Evolutionary conservation across 257 asterid species (phyloP).

Genomic region (Solanum arcanum): DNA sequence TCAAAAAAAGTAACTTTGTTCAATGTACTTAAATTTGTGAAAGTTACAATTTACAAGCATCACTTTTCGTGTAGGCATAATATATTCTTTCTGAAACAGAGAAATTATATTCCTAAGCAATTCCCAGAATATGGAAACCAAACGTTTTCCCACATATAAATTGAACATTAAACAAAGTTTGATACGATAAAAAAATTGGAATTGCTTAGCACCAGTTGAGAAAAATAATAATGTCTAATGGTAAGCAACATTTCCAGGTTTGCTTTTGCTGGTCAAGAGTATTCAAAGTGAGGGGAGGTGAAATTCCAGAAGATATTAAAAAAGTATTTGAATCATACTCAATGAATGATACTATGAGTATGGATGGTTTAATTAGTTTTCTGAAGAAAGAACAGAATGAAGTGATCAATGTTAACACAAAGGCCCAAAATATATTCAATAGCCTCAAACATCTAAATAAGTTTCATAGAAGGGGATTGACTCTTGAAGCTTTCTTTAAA

Average conservation of each 20-base stretch:
- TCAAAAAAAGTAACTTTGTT: not conserved
- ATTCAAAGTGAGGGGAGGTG: conserved; percentile 1
- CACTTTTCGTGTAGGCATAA: not conserved
- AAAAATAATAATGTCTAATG: not conserved
- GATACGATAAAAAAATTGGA: not conserved
- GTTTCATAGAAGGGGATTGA: not conserved
- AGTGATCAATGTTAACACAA: not conserved
- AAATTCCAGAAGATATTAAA: not conserved
- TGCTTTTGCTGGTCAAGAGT: conserved; percentile 6
- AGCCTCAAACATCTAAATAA: conserved; percentile 1
- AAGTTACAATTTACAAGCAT: not conserved
- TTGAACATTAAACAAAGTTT: not conserved
- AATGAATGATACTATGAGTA: conserved; percentile 1
- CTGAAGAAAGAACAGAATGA: conserved; percentile 2
- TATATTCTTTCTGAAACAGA: not conserved
- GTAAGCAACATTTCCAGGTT: conserved; percentile 9
- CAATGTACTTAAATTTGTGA: not conserved
- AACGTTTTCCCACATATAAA: not conserved
- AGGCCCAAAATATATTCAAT: not conserved
- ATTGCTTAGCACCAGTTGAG: not conserved
- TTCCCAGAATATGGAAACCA: not conserved
- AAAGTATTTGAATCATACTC: conserved; percentile 2
- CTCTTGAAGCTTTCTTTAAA: conserved; percentile 4
- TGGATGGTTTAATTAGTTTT: not conserved
- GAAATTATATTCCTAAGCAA: not conserved